Evolutionary conservation across 768 basidiomycete genomes (phyloP).

Genomic region (Leccinum barrowsii): DNA sequence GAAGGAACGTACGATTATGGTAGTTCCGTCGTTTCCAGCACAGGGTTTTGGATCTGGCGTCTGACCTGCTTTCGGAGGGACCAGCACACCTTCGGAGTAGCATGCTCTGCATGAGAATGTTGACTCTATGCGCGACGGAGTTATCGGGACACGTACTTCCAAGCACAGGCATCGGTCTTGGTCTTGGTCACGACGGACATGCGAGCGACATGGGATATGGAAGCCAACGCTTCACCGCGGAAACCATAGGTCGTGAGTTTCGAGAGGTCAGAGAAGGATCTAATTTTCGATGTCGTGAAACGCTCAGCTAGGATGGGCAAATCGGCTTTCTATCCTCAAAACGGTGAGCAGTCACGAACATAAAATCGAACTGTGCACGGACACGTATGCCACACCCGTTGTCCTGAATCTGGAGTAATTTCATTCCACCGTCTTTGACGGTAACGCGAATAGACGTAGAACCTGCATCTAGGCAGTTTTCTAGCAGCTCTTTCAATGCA

Average conservation of each 20-base stretch:
- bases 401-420: slow-evolving; percentile 92
- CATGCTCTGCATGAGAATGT: slow-evolving; percentile 52
- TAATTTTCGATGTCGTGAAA: slow-evolving; percentile 93
- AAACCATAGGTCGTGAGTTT: slow-evolving; percentile 92
- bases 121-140: background rate
- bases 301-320: slow-evolving; percentile 89
- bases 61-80: slow-evolving; percentile 66
- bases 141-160: slow-evolving; percentile 65
- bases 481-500: slow-evolving; percentile 92
- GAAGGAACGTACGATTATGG: slow-evolving; percentile 59
- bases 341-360: background rate
- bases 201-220: slow-evolving; percentile 91
- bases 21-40: slow-evolving; percentile 94
- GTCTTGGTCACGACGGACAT: slow-evolving; percentile 91
- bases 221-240: slow-evolving; percentile 94
- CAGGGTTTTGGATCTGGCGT: slow-evolving; percentile 79
- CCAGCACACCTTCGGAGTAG: slow-evolving; percentile 76
- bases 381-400: slow-evolving; percentile 95
- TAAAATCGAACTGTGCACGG: slow-evolving; percentile 24
- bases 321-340: slow-evolving; percentile 66
- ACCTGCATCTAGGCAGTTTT: slow-evolving; percentile 94
- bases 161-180: slow-evolving; percentile 75
- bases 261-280: slow-evolving; percentile 80
- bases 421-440: slow-evolving; percentile 94
- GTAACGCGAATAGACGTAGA: slow-evolving; percentile 82